A percentile compares a stretch with the other conserved stretches of the same genome.
phyloP scores from a whole-genome alignment of 202 grass and related monocot genomes.

The Zizania palustris region DNA sequence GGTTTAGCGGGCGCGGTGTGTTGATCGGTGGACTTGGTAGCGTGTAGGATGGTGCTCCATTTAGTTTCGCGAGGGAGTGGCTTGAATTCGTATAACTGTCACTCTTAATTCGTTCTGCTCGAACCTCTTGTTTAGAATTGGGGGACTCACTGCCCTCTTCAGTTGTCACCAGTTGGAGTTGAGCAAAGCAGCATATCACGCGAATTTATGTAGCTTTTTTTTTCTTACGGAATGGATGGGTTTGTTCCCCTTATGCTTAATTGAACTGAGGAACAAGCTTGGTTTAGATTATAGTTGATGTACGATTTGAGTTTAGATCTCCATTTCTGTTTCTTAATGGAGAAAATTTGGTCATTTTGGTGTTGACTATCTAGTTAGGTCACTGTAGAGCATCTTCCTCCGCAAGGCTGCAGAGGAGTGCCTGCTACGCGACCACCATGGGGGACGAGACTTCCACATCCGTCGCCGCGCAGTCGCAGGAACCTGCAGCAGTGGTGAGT shows the following conservation, averaged over 20 bases:
- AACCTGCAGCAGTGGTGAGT: slow-evolving; percentile 30
- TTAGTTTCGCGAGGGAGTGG: not conserved
- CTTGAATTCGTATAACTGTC: not conserved
- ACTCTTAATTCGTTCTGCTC: not conserved
- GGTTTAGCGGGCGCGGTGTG: not conserved
- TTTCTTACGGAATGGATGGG: not conserved
- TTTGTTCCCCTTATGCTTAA: not conserved
- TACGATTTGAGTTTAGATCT: not conserved
- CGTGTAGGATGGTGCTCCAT: not conserved
- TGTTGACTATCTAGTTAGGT: slow-evolving; percentile 43
- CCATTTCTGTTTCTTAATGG: not conserved
- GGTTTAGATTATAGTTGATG: not conserved
- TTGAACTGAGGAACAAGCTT: not conserved
- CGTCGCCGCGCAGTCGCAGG: not conserved
- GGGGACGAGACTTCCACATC: slow-evolving; percentile 52
- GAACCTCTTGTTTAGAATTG: not conserved
- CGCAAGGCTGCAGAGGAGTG: not conserved
- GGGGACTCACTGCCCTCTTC: not conserved
- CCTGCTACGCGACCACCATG: slow-evolving; percentile 46
- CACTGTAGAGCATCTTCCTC: slow-evolving; percentile 42
- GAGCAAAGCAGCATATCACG: not conserved
- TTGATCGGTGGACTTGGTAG: not conserved
- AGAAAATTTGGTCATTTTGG: slow-evolving; percentile 1
- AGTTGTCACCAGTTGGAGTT: not conserved
- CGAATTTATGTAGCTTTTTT: not conserved